phyloP scores from a whole-genome alignment of 768 basidiomycete species.

The Gloeopeniophorella convolvens region DNA sequence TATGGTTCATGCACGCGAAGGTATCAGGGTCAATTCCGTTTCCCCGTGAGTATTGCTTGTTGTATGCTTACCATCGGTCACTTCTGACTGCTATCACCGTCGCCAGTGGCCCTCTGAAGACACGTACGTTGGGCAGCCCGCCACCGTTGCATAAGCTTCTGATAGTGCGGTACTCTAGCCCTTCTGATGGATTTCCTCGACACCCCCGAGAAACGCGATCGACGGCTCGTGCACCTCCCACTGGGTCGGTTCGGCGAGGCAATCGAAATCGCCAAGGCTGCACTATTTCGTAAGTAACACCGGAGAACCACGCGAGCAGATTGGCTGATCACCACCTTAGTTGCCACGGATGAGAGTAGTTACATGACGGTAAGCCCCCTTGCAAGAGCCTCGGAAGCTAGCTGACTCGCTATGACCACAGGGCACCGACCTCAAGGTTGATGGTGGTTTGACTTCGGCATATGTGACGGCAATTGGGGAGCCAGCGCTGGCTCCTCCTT shows the following conservation, averaged over 20 bases:
- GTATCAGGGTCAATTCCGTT: conserved; percentile 91
- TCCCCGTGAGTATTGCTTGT: conserved; percentile 96
- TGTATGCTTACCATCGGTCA: too few relatives aligned
- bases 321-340: conserved; percentile 29
- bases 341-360: conserved; percentile 93
- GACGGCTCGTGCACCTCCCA: conserved; percentile 84
- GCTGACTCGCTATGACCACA: conserved; percentile 25
- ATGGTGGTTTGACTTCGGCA: conserved; percentile 87
- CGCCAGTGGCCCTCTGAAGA: conserved; percentile 90
- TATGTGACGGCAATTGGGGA: conserved; percentile 91
- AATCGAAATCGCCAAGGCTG: conserved; percentile 87
- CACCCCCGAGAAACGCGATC: conserved; percentile 90
- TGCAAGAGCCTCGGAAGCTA: not conserved
- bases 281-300: conserved; percentile 74
- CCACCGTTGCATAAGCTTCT: not conserved
- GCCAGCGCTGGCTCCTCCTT: conserved; percentile 60
- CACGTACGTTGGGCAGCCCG: conserved; percentile 69
- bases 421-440: conserved; percentile 93
- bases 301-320: not conserved
- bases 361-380: conserved; percentile 75
- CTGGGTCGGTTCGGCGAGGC: conserved; percentile 99
- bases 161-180: conserved; percentile 39
- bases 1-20: conserved; percentile 96
- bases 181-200: conserved; percentile 98
- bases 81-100: conserved; percentile 12